Evolutionary conservation across 306 rosid genomes (phyloP).

Genomic region (Medicago ruthenica): DNA sequence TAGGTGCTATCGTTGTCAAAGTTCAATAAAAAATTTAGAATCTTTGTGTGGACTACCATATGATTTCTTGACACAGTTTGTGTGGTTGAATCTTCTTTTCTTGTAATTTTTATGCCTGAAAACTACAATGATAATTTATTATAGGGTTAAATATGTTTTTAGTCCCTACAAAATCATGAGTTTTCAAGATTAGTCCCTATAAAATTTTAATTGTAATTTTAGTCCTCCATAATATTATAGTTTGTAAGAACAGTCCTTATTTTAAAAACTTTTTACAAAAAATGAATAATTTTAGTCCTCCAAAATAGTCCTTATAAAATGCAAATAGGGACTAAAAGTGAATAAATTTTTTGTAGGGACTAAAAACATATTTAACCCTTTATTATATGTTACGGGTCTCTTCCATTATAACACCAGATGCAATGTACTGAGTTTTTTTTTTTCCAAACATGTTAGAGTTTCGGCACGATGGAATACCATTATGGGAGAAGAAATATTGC

Average conservation of each 20-base stretch:
- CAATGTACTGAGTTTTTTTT: conserved; percentile 5
- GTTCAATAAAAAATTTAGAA: not conserved
- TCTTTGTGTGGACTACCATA: not conserved
- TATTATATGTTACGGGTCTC: not conserved
- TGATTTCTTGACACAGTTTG: not conserved
- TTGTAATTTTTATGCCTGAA: conserved; percentile 20
- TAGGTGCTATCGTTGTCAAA: conserved; percentile 5
- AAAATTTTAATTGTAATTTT: too few relatives aligned
- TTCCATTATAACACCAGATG: not conserved
- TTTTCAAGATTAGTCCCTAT: too few relatives aligned
- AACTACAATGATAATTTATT: conserved; percentile 20
- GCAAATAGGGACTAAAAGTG: too few relatives aligned
- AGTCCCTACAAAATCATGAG: too few relatives aligned
- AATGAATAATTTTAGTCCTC: too few relatives aligned
- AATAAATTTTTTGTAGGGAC: too few relatives aligned
- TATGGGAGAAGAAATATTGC: conserved; percentile 89
- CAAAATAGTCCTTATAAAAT: too few relatives aligned
- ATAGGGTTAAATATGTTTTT: too few relatives aligned
- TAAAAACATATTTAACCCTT: too few relatives aligned
- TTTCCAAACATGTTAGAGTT: conserved; percentile 49
- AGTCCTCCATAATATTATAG: too few relatives aligned
- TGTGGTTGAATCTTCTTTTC: conserved; percentile 19
- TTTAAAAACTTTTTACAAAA: too few relatives aligned
- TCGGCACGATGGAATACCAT: conserved; percentile 74
- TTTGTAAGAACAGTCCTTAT: too few relatives aligned